Base-by-base conservation (phyloP, 1,139 yeast species). In the Zygotorulaspora mrakii region DNA sequence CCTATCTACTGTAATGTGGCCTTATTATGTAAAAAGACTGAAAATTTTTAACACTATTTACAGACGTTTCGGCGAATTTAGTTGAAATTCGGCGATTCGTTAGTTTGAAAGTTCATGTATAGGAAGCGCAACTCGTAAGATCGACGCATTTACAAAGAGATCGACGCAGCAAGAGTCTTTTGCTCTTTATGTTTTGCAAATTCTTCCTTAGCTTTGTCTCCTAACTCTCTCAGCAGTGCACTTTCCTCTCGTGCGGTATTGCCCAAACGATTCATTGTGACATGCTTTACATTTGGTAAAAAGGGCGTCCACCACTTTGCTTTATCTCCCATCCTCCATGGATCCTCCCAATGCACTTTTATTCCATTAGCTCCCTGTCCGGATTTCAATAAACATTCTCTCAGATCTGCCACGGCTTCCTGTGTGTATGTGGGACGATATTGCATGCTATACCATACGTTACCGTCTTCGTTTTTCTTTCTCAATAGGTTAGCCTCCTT, bases 401-500 rank as follows among this genome's bases (percentile, higher is more conserved):
- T 71, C 52, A 89, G 68, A 64, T 89, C 97, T 1, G 96, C 88
- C 17, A 87, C 88, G 1, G 96, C 86, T 63, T 89, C 97, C 63
- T 87, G 95, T 8, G 94, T 71, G 64, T 82, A 85, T 0, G 94
- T 81, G 20, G 97, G 97, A 58, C 96, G 76, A 67, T 74, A 89
- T 64, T 84, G 94, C 34, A 87, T 91, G 41, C 83, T 76, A 59
- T 70, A 78, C 96, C 96, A 88, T 37, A 80, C 77, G 62, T 84
- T 81, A 1, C 94, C 94, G 41, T 80, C 86, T 31, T 73, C 76
- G 58, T 84, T 78, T 59, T 83, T 78, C 57, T 77, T 79, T 55
- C 96, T 74, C 73, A 83, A 68, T 31, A 70, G 68, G 56, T 77
- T 73, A 26, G 94, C 87, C 55, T 77, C 79, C 42, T 76, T 69